A percentile compares a stretch with the other conserved stretches of the same genome.
Conservation (phyloP, 2,329 filamentous ascomycete genomes). For the Fusarium nygamai region DNA sequence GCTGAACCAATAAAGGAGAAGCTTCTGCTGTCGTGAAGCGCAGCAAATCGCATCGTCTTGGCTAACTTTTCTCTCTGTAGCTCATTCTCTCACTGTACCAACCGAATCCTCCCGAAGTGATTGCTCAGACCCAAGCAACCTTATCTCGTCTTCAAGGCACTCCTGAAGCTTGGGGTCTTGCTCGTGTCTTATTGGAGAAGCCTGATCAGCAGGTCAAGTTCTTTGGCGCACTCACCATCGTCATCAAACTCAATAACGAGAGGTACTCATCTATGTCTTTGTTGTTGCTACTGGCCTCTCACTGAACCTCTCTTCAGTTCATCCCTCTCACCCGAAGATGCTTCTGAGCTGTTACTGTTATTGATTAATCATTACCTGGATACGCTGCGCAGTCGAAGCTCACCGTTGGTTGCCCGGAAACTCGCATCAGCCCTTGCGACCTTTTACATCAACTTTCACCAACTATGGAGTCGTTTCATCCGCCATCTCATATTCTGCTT, state of each 20-base stretch:
- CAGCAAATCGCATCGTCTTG: background rate
- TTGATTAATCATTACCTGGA: slow-evolving; percentile 71
- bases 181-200: slow-evolving; percentile 76
- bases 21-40: background rate
- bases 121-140: slow-evolving; percentile 71
- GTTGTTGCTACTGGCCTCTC: background rate
- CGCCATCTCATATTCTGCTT: slow-evolving; percentile 69
- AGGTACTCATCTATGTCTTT: slow-evolving; percentile 61
- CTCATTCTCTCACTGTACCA: slow-evolving; percentile 65
- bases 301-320: slow-evolving; percentile 46
- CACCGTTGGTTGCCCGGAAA: slow-evolving; percentile 74
- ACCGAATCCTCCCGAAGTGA: slow-evolving; percentile 58
- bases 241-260: slow-evolving; percentile 93
- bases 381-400: slow-evolving; percentile 61
- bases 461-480: slow-evolving; percentile 73
- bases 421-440: slow-evolving; percentile 80
- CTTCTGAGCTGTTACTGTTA: slow-evolving; percentile 66
- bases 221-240: slow-evolving; percentile 92
- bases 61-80: slow-evolving; percentile 41
- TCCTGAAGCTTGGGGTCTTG: slow-evolving; percentile 85
- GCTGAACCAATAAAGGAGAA: too few species aligned
- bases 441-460: slow-evolving; percentile 77
- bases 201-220: slow-evolving; percentile 83
- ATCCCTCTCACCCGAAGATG: slow-evolving; percentile 65
- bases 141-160: slow-evolving; percentile 84